Evolutionary conservation across 2,329 filamentous ascomycete species (phyloP).

Genomic region (Trichoderma afroharzianum): DNA sequence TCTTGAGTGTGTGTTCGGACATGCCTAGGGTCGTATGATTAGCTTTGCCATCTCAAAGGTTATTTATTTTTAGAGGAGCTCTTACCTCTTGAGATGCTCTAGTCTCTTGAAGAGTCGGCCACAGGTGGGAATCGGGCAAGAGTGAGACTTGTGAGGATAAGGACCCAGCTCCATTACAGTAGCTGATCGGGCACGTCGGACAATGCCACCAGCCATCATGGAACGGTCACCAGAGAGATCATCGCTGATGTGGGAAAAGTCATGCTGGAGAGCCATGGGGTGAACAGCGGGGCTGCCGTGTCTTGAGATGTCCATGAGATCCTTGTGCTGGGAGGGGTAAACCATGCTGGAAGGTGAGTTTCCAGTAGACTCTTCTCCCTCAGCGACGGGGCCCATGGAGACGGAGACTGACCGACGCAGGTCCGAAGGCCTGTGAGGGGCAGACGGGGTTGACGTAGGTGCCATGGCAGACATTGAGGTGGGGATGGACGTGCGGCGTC

Average conservation of each 20-base stretch:
- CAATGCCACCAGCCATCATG: constrained; percentile 66
- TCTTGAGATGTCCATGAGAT: constrained; percentile 77
- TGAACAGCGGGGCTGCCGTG: constrained; percentile 78
- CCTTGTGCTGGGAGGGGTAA: constrained; percentile 71
- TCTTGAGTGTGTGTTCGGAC: constrained; percentile 99
- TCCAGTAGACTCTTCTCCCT: constrained; percentile 73
- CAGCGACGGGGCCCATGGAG: constrained; percentile 76
- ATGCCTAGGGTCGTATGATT: constrained; percentile 59
- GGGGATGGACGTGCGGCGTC: constrained; percentile 89
- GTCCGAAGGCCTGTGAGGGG: constrained; percentile 78
- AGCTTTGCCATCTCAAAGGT: background rate
- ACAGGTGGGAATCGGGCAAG: constrained; percentile 97
- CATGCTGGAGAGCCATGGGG: constrained; percentile 66
- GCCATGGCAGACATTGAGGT: constrained; percentile 68
- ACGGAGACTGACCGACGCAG: constrained; percentile 85
- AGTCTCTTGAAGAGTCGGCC: constrained; percentile 97
- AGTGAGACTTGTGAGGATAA: constrained; percentile 97
- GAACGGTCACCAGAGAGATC: constrained; percentile 54
- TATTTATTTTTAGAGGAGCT: background rate
- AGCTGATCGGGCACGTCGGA: constrained; percentile 86
- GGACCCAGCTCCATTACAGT: constrained; percentile 96
- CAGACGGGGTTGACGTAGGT: constrained; percentile 57
- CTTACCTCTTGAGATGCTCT: constrained; percentile 98
- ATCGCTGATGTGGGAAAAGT: constrained; percentile 62
- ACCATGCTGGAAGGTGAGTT: constrained; percentile 76